Evolutionary conservation across 1,139 yeast genomes (phyloP).

Genomic region (Suhomyces bolitotheri): DNA sequence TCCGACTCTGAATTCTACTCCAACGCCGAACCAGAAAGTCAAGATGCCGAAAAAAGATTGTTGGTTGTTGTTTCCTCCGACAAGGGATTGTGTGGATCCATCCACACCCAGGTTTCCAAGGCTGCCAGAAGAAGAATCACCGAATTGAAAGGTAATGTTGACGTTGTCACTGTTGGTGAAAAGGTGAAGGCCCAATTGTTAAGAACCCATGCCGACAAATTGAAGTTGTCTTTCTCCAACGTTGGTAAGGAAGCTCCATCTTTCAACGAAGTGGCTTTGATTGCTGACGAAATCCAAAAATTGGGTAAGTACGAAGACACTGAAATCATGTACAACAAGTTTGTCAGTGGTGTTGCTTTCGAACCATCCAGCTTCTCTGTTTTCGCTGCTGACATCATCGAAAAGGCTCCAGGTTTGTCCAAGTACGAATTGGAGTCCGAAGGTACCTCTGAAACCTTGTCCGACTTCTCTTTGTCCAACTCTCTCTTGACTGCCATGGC

Average conservation of each 20-base stretch:
- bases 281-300: constrained; percentile 78
- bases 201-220: constrained; percentile 72
- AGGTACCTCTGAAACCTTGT: constrained; percentile 62
- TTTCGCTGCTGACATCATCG: constrained; percentile 71
- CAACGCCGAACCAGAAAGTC: constrained; percentile 74
- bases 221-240: constrained; percentile 81
- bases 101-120: constrained; percentile 92
- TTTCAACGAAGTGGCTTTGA: constrained; percentile 83
- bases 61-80: constrained; percentile 90
- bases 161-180: constrained; percentile 89
- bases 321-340: constrained; percentile 85
- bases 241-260: constrained; percentile 97
- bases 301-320: constrained; percentile 72
- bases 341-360: constrained; percentile 83
- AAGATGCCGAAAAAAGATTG: constrained; percentile 61
- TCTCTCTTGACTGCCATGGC: constrained; percentile 89
- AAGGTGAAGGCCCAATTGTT: constrained; percentile 84
- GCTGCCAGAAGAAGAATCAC: constrained; percentile 69
- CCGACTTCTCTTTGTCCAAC: constrained; percentile 91
- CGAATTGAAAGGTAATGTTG: constrained; percentile 66
- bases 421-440: constrained; percentile 80
- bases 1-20: constrained; percentile 78
- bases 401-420: constrained; percentile 82
- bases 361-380: constrained; percentile 76
- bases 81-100: constrained; percentile 98